Evolutionary conservation across 495 filamentous ascomycete genomes (phyloP), one percentile per base, ranked within the genome.

Genomic region (Ramalina intermedia): DNA sequence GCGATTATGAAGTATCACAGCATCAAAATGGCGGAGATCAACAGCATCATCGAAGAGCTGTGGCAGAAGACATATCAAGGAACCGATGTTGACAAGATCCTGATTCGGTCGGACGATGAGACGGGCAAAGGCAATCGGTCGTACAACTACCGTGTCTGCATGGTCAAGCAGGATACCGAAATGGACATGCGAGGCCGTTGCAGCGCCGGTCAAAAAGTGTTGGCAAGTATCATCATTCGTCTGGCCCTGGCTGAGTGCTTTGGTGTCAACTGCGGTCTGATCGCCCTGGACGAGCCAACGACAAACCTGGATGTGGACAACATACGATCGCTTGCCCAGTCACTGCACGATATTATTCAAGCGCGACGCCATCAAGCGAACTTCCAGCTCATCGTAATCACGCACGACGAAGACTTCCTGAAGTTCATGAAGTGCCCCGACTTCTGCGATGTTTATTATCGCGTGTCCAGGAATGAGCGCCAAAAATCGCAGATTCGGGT

Each of bases 141-240:
- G 29, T 98, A 96, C 73, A 96, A 98, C 63, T 98, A 98, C 68
- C 84, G 93, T 48, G 91, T 98, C 0, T 87, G 84, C 68, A 99
- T 99, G 93, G 81, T 95, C 55, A 99, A 99, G 69, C 80, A 87
- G 59, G 85, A 89, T 56, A 81, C 83, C 3, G 91, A 99, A 64
- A 96, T 99, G 90, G 91, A 99, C 67, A 99, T 99, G 91, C 86
- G 91, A 51, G 91, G 91, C 9, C 83, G 91, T 29, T 99, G 91
- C 72, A 90, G 84, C 61, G 91, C 91, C 12, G 91, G 91, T 3
- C 91, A 99, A 63, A 93, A 90, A 59, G 90, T 99, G 23, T 75
- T 99, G 20, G 91, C 91, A 12, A 84, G 82, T 67, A 99, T 99
- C 69, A 93, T 99, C 67, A 96, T 99, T 62, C 88, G 91, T 4